A percentile compares a stretch with the other conserved stretches of the same genome.
These are phyloP conservation scores for Xylariaceae sp. DNA, from an alignment of 2,329 filamentous ascomycete species.

Conservation along the genomic window DNA sequence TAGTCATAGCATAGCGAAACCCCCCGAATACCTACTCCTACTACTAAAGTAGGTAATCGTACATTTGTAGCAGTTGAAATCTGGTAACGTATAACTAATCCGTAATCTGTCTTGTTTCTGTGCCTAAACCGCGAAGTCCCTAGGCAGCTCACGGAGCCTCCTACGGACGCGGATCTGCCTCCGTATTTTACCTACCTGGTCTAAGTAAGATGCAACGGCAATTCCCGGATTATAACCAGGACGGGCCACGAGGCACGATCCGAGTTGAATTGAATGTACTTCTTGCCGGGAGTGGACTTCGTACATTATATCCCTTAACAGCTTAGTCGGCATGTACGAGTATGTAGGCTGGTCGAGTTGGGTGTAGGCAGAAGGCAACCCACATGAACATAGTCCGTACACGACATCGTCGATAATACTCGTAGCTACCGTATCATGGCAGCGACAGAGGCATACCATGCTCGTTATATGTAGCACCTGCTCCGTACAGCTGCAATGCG, in stretches of 20 bases:
- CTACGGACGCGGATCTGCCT: neutral
- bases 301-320: neutral
- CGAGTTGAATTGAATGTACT: neutral
- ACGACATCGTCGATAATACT: too few relatives aligned
- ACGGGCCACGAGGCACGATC: neutral
- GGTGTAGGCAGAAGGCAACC: too few relatives aligned
- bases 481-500: too few relatives aligned
- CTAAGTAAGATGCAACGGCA: constrained; percentile 10
- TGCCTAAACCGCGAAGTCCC: too few relatives aligned
- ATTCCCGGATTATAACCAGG: constrained; percentile 10
- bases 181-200: neutral
- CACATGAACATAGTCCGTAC: too few relatives aligned
- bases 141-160: neutral
- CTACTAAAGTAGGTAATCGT: neutral
- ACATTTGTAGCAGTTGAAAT: neutral
- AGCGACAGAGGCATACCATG: too few relatives aligned
- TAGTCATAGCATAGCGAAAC: neutral
- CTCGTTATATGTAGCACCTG: too few relatives aligned
- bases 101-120: neutral
- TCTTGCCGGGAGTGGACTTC: neutral
- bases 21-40: neutral
- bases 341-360: too few relatives aligned
- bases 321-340: neutral
- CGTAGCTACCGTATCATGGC: too few relatives aligned
- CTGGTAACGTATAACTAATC: neutral